These are phyloP conservation scores for Colletotrichum musicola DNA, from an alignment of 2,329 filamentous ascomycete species.

Conservation along the genomic window DNA sequence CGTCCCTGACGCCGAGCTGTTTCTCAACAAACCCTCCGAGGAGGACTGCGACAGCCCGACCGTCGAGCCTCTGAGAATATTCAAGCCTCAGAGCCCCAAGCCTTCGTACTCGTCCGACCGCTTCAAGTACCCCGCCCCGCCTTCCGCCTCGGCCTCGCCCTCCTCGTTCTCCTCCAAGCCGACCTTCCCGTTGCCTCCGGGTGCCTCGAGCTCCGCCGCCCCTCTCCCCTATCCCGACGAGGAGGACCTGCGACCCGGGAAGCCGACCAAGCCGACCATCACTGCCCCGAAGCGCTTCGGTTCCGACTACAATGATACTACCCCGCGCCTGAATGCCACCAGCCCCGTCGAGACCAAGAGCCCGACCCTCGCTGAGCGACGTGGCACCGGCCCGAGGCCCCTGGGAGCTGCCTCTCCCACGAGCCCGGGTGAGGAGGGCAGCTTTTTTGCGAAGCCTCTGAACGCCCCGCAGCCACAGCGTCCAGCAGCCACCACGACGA, in stretches of 20 bases:
- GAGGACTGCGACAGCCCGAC: slow-evolving; percentile 78
- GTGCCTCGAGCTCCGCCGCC: slow-evolving; percentile 77
- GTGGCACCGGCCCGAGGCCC: slow-evolving; percentile 84
- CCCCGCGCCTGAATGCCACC: slow-evolving; percentile 66
- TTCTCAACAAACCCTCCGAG: slow-evolving; percentile 72
- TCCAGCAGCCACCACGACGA: slow-evolving; percentile 55
- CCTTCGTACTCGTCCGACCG: slow-evolving; percentile 58
- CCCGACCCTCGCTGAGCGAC: slow-evolving; percentile 81
- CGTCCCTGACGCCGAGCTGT: slow-evolving; percentile 84
- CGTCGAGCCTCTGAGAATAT: slow-evolving; percentile 86
- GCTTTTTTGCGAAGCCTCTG: slow-evolving; percentile 79
- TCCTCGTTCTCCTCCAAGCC: slow-evolving; percentile 62
- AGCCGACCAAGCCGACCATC: slow-evolving; percentile 52
- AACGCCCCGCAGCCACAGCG: slow-evolving; percentile 58
- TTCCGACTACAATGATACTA: slow-evolving; percentile 62
- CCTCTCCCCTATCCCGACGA: slow-evolving; percentile 81
- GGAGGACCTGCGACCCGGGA: slow-evolving; percentile 63
- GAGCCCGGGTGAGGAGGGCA: slow-evolving; percentile 80
- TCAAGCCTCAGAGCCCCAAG: slow-evolving; percentile 79
- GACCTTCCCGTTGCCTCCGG: slow-evolving; percentile 74
- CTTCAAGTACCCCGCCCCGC: slow-evolving; percentile 65
- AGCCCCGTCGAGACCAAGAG: slow-evolving; percentile 68
- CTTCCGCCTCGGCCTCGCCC: slow-evolving; percentile 52
- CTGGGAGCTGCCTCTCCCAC: slow-evolving; percentile 78
- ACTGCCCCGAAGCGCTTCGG: slow-evolving; percentile 61